Evolutionary conservation across 768 basidiomycete genomes (phyloP).

Genomic region (Gelatoporia subvermispora): DNA sequence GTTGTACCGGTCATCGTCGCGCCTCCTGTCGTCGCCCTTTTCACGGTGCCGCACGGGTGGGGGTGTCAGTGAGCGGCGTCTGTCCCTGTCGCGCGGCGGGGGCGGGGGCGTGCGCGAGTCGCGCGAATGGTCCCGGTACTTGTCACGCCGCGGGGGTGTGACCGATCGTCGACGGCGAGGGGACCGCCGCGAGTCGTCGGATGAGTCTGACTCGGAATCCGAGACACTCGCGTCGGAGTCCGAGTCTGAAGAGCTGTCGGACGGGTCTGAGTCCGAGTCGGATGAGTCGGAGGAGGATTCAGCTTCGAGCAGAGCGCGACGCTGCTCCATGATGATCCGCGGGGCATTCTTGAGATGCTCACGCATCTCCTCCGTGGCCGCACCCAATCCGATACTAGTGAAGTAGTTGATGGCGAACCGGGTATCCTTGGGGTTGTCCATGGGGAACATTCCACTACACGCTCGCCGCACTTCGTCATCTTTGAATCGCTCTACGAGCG

Average conservation of each 20-base stretch:
- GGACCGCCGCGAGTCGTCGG: conserved; percentile 27
- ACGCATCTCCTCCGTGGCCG: conserved; percentile 92
- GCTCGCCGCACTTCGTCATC: conserved; percentile 75
- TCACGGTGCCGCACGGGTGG: conserved; percentile 16
- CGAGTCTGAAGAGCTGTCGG: conserved; percentile 32
- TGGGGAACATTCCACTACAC: conserved; percentile 87
- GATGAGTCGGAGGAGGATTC: conserved; percentile 43
- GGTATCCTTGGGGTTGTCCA: conserved; percentile 95
- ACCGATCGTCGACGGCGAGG: conserved; percentile 25
- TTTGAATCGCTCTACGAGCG: conserved; percentile 82
- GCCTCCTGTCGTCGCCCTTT: neutral
- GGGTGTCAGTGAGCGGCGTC: conserved; percentile 18
- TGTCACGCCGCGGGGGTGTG: conserved; percentile 27
- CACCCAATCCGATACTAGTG: conserved; percentile 88
- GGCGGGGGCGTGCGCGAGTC: conserved; percentile 29
- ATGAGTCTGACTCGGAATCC: conserved; percentile 32
- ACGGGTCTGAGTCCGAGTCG: conserved; percentile 38
- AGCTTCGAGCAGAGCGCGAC: conserved; percentile 80
- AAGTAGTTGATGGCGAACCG: conserved; percentile 97
- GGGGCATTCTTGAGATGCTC: conserved; percentile 97
- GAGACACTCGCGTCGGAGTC: conserved; percentile 38
- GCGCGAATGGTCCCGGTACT: conserved; percentile 18
- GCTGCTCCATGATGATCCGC: conserved; percentile 88
- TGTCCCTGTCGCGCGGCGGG: conserved; percentile 6
- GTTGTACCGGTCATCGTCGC: conserved; percentile 8